Percentiles rank a stretch among this genome's conserved stretches.
These are phyloP conservation scores for Calonectria henricotiae DNA, from an alignment of 2,329 filamentous ascomycete genomes.

Conservation along the genomic window DNA sequence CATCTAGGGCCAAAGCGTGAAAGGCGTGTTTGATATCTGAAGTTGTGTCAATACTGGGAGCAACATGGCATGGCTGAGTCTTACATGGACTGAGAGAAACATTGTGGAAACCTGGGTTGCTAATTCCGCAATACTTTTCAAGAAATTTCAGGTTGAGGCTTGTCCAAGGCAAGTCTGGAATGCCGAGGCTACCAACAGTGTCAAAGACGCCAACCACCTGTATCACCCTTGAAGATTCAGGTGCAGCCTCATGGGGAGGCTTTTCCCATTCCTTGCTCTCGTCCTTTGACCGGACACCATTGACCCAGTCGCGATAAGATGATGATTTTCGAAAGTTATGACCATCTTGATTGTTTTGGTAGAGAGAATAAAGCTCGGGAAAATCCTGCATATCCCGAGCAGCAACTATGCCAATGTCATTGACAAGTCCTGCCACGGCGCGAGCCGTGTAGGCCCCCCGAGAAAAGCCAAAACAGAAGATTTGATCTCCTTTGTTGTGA, in stretches of 20 bases:
- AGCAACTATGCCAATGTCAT: constrained; percentile 4
- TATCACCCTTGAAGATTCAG: constrained; percentile 4
- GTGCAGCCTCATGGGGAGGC: neutral
- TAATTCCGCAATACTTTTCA: constrained; percentile 6
- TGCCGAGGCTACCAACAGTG: constrained; percentile 13
- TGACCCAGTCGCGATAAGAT: constrained; percentile 10
- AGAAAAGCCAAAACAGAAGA: constrained; percentile 15
- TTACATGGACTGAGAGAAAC: constrained; percentile 20
- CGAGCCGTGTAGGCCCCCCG: constrained; percentile 12
- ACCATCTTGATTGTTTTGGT: constrained; percentile 10
- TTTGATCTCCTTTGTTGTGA: neutral
- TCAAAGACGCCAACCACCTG: constrained; percentile 8
- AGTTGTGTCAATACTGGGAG: neutral
- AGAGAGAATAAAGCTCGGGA: constrained; percentile 2
- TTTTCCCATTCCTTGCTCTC: constrained; percentile 6
- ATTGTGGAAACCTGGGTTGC: constrained; percentile 21
- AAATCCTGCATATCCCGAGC: constrained; percentile 13
- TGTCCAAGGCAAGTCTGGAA: constrained; percentile 16
- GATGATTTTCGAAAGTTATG: constrained; percentile 2
- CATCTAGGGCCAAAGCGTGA: neutral
- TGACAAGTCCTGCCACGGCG: constrained; percentile 9
- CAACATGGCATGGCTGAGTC: neutral
- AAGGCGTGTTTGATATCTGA: constrained; percentile 10
- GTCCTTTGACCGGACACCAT: constrained; percentile 14
- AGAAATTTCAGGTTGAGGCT: constrained; percentile 7